phyloP scores from a whole-genome alignment of 306 rosid genomes.

The Trichosanthes cucumerina region DNA sequence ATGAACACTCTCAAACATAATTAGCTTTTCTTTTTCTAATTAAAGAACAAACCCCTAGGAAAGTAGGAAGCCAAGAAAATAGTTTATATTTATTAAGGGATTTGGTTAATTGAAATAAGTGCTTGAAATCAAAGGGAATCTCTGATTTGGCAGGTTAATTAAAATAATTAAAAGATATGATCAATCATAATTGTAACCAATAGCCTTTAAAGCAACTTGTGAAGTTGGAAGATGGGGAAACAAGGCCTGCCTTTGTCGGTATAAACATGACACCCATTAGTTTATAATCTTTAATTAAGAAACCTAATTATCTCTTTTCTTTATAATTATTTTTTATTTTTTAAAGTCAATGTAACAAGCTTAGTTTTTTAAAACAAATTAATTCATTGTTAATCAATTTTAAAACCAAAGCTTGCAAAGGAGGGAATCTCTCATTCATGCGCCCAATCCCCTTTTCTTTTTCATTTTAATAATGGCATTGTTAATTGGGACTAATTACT shows the following conservation, averaged over 20 bases:
- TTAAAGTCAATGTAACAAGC: neutral
- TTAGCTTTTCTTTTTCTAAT: neutral
- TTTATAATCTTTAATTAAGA: neutral
- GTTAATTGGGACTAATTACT: neutral
- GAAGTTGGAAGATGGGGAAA: constrained; percentile 13
- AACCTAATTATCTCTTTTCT: neutral
- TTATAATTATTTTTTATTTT: neutral
- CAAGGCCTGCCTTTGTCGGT: constrained; percentile 9
- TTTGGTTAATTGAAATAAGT: constrained; percentile 2
- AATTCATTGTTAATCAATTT: neutral
- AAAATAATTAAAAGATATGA: constrained; percentile 8
- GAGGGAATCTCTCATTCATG: constrained; percentile 9
- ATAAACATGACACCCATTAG: constrained; percentile 12
- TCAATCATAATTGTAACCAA: constrained; percentile 1
- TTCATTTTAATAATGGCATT: neutral
- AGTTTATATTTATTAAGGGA: neutral
- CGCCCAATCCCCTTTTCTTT: neutral
- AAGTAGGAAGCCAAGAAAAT: neutral
- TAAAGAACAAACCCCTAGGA: neutral
- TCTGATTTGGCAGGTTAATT: constrained; percentile 1
- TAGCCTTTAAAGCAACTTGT: neutral
- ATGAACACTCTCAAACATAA: neutral
- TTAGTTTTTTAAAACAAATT: neutral
- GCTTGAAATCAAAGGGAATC: constrained; percentile 8
- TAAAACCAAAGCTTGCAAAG: neutral